Percentiles rank a stretch among this genome's conserved stretches.
Conservation (phyloP, 371 early-diverging fungal genomes). For the Rhizopus sp. region DNA sequence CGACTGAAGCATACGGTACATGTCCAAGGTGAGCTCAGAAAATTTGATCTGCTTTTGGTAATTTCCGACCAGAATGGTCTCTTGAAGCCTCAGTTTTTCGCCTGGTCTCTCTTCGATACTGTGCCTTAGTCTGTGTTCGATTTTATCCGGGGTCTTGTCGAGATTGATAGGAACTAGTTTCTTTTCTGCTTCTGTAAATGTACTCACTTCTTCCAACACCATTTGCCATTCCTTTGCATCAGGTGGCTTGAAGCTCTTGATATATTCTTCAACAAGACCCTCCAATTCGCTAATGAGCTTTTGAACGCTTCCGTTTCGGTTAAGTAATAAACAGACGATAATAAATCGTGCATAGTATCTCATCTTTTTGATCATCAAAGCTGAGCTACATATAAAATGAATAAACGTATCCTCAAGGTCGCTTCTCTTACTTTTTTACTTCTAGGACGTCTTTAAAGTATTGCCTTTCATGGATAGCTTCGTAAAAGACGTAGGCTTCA, state of each 20-base stretch:
- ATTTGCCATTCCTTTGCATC: conserved; percentile 94
- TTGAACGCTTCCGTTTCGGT: conserved; percentile 76
- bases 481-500: conserved; percentile 94
- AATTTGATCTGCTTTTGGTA: conserved; percentile 92
- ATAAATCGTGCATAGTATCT: conserved; percentile 96
- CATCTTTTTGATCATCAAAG: conserved; percentile 93
- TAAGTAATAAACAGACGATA: conserved; percentile 90
- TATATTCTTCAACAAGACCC: conserved; percentile 85
- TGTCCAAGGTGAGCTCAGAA: conserved; percentile 93
- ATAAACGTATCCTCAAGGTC: not conserved
- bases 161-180: conserved; percentile 78
- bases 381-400: conserved; percentile 58
- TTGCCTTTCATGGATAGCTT: conserved; percentile 91
- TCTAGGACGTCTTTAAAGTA: conserved; percentile 94
- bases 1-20: conserved; percentile 93
- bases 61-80: conserved; percentile 93
- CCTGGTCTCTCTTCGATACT: conserved; percentile 53
- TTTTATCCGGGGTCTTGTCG: conserved; percentile 56
- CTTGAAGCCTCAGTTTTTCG: conserved; percentile 71
- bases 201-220: conserved; percentile 86
- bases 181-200: conserved; percentile 91
- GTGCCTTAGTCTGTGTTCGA: conserved; percentile 63
- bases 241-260: conserved; percentile 78
- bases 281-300: conserved; percentile 82
- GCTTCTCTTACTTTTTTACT: conserved; percentile 68